Evolutionary conservation across 2,329 filamentous ascomycete species (phyloP).

Genomic region (Aspergillus sp.): DNA sequence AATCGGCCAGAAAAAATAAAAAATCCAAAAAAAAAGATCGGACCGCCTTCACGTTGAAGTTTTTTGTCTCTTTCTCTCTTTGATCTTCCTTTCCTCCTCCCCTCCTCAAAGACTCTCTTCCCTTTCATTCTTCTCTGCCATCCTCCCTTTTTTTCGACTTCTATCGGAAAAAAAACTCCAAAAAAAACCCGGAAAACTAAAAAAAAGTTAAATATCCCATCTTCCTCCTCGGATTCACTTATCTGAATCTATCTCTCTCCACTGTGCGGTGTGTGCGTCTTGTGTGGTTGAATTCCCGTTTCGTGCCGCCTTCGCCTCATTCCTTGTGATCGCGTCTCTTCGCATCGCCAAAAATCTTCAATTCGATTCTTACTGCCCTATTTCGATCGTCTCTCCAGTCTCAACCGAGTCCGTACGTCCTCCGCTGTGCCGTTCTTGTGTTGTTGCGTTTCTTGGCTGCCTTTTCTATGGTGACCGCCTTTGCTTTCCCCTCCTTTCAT

Average conservation of each 20-base stretch:
- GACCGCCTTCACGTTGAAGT: background rate
- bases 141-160: constrained; percentile 32
- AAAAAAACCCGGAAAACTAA: constrained; percentile 44
- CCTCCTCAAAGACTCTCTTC: constrained; percentile 23
- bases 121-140: constrained; percentile 25
- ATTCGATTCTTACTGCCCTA: background rate
- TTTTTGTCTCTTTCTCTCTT: constrained; percentile 24
- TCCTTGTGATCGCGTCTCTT: constrained; percentile 13
- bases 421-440: background rate
- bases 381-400: constrained; percentile 5
- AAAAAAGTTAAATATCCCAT: constrained; percentile 36
- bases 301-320: constrained; percentile 20
- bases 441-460: constrained; percentile 11
- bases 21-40: constrained; percentile 1
- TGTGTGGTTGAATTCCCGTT: constrained; percentile 26
- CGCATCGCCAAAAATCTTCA: constrained; percentile 6
- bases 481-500: constrained; percentile 6
- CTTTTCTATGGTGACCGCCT: constrained; percentile 1
- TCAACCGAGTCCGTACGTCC: constrained; percentile 16
- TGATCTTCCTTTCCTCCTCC: constrained; percentile 25
- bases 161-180: constrained; percentile 30
- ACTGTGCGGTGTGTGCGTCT: constrained; percentile 36
- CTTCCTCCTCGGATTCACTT: constrained; percentile 14
- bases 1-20: constrained; percentile 21
- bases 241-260: constrained; percentile 9